Conservation (phyloP, 2,329 filamentous ascomycete genomes). For the Botrytis paeoniae region DNA sequence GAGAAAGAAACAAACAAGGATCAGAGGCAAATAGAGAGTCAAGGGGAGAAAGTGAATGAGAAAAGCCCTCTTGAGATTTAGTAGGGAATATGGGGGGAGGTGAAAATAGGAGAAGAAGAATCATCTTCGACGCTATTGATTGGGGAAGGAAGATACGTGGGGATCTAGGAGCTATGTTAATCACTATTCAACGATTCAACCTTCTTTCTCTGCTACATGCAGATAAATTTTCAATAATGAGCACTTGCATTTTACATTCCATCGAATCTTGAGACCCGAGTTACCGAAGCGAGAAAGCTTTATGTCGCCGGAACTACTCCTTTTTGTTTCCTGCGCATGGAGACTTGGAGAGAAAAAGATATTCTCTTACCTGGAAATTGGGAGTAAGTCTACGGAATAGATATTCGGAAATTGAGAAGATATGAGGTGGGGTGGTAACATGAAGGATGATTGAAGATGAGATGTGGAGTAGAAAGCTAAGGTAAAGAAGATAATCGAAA, state of each 20-base stretch:
- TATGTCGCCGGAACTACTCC: not conserved
- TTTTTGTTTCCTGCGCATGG: not conserved
- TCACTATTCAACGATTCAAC: not conserved
- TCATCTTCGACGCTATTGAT: not conserved
- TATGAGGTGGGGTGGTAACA: not conserved
- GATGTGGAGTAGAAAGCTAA: not conserved
- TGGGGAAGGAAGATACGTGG: not conserved
- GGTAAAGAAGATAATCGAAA: not conserved
- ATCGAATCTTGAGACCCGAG: not conserved
- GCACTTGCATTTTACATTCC: not conserved
- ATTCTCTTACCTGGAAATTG: not conserved
- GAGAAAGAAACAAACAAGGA: not conserved
- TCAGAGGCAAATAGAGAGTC: too few relatives aligned
- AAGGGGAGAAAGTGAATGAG: not conserved
- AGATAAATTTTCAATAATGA: not conserved
- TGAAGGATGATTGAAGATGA: not conserved
- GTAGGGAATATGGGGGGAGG: not conserved
- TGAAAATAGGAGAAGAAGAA: not conserved
- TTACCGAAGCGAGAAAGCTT: not conserved
- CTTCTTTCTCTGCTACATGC: not conserved
- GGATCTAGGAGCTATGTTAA: not conserved
- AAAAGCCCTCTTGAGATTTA: accelerated
- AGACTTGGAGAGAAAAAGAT: not conserved
- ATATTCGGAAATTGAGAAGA: not conserved
- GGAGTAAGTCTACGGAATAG: not conserved